phyloP scores from a whole-genome alignment of 768 basidiomycete species.

The Xanthoconium purpureum region DNA sequence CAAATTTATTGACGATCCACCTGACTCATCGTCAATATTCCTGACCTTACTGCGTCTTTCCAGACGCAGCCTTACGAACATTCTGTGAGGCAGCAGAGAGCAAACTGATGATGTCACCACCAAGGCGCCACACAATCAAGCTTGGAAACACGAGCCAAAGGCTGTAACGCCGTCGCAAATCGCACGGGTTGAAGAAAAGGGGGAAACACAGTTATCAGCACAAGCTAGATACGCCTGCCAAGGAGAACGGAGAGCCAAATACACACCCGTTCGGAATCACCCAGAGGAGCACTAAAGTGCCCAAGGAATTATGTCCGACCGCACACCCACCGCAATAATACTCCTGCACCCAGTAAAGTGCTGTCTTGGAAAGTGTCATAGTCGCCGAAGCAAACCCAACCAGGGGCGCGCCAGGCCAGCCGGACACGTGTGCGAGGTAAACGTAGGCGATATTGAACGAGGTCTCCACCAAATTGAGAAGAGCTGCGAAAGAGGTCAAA shows the following conservation, averaged over 20 bases:
- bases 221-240: not conserved
- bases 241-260: not conserved
- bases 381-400: constrained; percentile 68
- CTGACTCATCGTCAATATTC: not conserved
- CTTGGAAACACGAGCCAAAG: constrained; percentile 76
- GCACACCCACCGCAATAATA: constrained; percentile 72
- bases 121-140: constrained; percentile 56
- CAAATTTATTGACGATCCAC: too few species aligned
- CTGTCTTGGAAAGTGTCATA: constrained; percentile 86
- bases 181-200: not conserved
- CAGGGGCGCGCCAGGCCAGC: constrained; percentile 64
- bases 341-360: constrained; percentile 80
- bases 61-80: constrained; percentile 27
- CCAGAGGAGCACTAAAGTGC: constrained; percentile 57
- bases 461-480: constrained; percentile 78
- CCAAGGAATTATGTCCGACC: constrained; percentile 66
- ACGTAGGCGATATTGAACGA: constrained; percentile 71
- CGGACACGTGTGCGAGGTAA: constrained; percentile 63
- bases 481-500: constrained; percentile 41
- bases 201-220: constrained; percentile 2
- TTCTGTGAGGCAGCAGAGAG: constrained; percentile 34
- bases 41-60: constrained; percentile 29
- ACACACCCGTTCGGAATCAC: constrained; percentile 77
- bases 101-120: constrained; percentile 54
- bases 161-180: constrained; percentile 33